Percentiles rank a stretch among this genome's conserved stretches.
Evolutionary conservation across 2,329 filamentous ascomycete species (phyloP).

Genomic region (Aspergillus terreus): DNA sequence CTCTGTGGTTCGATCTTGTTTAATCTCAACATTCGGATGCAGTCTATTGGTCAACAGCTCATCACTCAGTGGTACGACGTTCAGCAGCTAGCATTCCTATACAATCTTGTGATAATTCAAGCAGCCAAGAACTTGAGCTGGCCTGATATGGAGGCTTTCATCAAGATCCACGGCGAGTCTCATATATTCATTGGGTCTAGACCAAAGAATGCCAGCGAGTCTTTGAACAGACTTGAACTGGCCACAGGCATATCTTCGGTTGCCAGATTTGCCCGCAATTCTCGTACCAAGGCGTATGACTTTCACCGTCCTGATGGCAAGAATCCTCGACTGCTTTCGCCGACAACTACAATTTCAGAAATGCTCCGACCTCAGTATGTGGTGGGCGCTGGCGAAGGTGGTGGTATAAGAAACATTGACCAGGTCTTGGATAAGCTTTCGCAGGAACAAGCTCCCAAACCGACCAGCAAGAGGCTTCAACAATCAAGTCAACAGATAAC

Average conservation of each 20-base stretch:
- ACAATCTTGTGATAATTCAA: slow-evolving; percentile 22
- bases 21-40: slow-evolving; percentile 25
- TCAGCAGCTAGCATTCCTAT: slow-evolving; percentile 26
- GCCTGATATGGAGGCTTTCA: slow-evolving; percentile 29
- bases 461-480: slow-evolving; percentile 11
- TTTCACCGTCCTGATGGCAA: slow-evolving; percentile 20
- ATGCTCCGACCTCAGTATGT: slow-evolving; percentile 20
- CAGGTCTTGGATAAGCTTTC: slow-evolving; percentile 18
- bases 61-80: slow-evolving; percentile 27
- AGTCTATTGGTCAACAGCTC: slow-evolving; percentile 21
- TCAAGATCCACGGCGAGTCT: slow-evolving; percentile 28
- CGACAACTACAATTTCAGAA: slow-evolving; percentile 22
- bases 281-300: slow-evolving; percentile 8
- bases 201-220: slow-evolving; percentile 24
- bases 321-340: slow-evolving; percentile 19
- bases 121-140: slow-evolving; percentile 17
- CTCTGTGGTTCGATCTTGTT: slow-evolving; percentile 24
- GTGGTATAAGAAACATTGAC: slow-evolving; percentile 11
- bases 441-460: slow-evolving; percentile 7
- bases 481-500: slow-evolving; percentile 3
- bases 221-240: slow-evolving; percentile 25
- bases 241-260: slow-evolving; percentile 24
- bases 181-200: slow-evolving; percentile 27
- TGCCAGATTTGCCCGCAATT: slow-evolving; percentile 25
- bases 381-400: slow-evolving; percentile 6